These are phyloP conservation scores for Hypoxylon sp. DNA, from an alignment of 2,329 filamentous ascomycete species.

Conservation along the genomic window DNA sequence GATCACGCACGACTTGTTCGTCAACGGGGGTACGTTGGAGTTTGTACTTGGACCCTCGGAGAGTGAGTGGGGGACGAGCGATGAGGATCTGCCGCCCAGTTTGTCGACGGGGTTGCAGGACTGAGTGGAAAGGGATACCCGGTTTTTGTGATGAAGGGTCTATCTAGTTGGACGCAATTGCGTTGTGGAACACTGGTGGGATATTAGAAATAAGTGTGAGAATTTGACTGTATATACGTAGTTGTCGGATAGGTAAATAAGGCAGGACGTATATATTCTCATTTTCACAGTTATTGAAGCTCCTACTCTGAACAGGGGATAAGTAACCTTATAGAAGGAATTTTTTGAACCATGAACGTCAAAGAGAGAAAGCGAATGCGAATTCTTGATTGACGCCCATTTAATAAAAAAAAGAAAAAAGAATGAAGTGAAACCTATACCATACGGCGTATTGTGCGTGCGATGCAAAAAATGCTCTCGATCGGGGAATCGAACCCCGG, in stretches of 20 bases:
- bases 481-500: constrained; percentile 55
- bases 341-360: no score
- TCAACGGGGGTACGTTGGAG: constrained; percentile 70
- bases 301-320: neutral
- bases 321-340: no score
- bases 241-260: neutral
- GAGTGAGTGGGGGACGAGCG: constrained; percentile 67
- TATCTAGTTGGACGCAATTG: neutral
- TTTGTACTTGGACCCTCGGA: constrained; percentile 69
- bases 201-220: neutral
- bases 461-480: constrained; percentile 45
- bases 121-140: constrained; percentile 4
- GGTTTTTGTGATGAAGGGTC: neutral
- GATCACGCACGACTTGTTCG: constrained; percentile 74
- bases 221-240: neutral
- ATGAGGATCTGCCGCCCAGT: constrained; percentile 71
- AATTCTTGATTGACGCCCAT: neutral
- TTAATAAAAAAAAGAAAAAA: neutral
- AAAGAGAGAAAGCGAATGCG: neutral
- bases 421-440: no score
- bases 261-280: neutral
- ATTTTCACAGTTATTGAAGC: neutral
- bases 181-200: neutral
- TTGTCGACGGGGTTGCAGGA: constrained; percentile 47
- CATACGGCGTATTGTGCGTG: neutral